Base-by-base conservation (phyloP, 176 grass and related monocot species). In the Lolium perenne region DNA sequence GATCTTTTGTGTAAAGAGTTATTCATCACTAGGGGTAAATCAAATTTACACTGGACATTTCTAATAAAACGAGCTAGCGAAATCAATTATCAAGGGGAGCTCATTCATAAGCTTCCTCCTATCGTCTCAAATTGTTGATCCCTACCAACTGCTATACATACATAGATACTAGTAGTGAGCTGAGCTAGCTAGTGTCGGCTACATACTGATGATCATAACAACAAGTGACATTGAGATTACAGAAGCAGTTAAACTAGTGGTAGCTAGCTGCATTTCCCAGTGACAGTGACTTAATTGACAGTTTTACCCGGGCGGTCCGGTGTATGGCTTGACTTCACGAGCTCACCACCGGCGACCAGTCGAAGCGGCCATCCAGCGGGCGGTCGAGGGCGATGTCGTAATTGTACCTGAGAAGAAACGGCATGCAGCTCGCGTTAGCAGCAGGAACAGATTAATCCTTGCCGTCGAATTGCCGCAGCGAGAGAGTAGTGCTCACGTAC, bases 321-420 rank as follows among this genome's bases (percentile, higher is more conserved):
- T 12, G 0, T 5, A n/a, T 25, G 22, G 60, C 60, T 63, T 26
- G 11, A 43, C 66, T 15, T 91, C 77, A 78, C 71, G 82, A 18
- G 61, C 46, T 85, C 60, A 77, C 40, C 69, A 71, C 50, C 18
- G 77, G 86, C 71, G 20, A 0, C 91, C 91, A 92, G 12, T 86
- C 83, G 84, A 62, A 92, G 59, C 91, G 91, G 68, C 87, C 91
- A 17, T 89, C 68, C 21, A 89, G 60, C 32, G 91, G 87, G 13
- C 49, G 50, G 80, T 92, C 91, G 21, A 86, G 66, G 80, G 76
- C 80, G 9, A 92, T 3, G 51, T 89, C 91, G 91, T 86, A 92
- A 59, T 92, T 92, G 22, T 92, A 92, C 74, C 91, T 92, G 83
- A 41, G 83, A 60, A 35, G 15, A 63, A 71, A 21, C 9, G 10